Evolutionary conservation across 2,329 filamentous ascomycete species (phyloP).

Genomic region (Cladosporium sphaerospermum): DNA sequence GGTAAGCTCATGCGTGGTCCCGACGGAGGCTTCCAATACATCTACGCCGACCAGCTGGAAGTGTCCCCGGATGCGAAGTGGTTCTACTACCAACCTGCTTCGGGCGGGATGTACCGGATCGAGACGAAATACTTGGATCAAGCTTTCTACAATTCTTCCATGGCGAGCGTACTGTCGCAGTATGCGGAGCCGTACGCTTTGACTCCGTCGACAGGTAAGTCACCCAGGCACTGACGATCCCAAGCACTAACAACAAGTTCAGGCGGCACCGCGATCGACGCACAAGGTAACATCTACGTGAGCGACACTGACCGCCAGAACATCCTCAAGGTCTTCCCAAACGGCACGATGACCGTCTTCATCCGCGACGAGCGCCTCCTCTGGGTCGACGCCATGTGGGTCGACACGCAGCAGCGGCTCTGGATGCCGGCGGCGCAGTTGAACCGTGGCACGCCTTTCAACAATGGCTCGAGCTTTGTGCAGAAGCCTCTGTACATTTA

Average conservation of each 20-base stretch:
- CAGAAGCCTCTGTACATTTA: slow-evolving; percentile 23
- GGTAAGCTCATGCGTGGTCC: slow-evolving; percentile 22
- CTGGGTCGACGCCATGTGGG: slow-evolving; percentile 31
- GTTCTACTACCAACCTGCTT: slow-evolving; percentile 34
- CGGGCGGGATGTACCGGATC: slow-evolving; percentile 32
- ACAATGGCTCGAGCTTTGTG: slow-evolving; percentile 22
- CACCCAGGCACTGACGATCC: too few relatives aligned
- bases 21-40: slow-evolving; percentile 19
- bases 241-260: too few relatives aligned
- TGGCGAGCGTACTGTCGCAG: slow-evolving; percentile 22
- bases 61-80: slow-evolving; percentile 34
- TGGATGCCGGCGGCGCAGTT: slow-evolving; percentile 29
- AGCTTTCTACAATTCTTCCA: slow-evolving; percentile 30
- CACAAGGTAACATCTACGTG: slow-evolving; percentile 33
- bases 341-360: slow-evolving; percentile 23
- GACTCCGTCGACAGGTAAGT: slow-evolving; percentile 29
- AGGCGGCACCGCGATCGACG: slow-evolving; percentile 35
- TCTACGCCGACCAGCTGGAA: slow-evolving; percentile 35
- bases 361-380: slow-evolving; percentile 26
- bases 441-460: slow-evolving; percentile 26
- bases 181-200: slow-evolving; percentile 28
- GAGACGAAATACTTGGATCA: slow-evolving; percentile 30
- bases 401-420: slow-evolving; percentile 20
- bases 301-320: slow-evolving; percentile 30
- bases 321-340: slow-evolving; percentile 24